Base-by-base conservation (phyloP, 2,329 filamentous ascomycete genomes). In the Blastomyces gilchristii region DNA sequence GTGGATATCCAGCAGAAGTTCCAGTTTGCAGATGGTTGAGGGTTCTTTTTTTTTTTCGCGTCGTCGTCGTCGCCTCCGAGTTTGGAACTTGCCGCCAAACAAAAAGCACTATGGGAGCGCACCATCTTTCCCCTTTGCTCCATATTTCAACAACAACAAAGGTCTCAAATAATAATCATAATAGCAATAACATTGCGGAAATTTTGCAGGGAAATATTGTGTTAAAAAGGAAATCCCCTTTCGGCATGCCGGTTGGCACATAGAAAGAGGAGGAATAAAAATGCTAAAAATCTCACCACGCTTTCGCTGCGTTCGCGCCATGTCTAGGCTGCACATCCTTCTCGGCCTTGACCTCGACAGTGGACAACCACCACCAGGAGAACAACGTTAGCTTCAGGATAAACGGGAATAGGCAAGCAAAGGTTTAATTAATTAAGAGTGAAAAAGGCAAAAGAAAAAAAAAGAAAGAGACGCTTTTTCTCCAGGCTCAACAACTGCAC, bases 321-420 rank as follows among this genome's bases (percentile, higher is more conserved):
- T 58, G 11, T 49, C 57, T 25, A 9, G 8, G 41, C 41, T 59
- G 39, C 43, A 34, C 41, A n/a, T 34, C 28, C 16, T 47, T 47
- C 8, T 14, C 5, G 39, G 39, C 22, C 25, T 45, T 47, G 41
- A 59, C 22, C 16, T 28, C 39, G 39, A 34, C 18, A 45, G 22
- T n/a, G 39, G 57, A 47, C 9, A 49, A 25, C 14, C 57, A 59
- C 54, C 57, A 47, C 41, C 57, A 47, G 28, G 37, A 12, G 57
- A 49, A 47, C 25, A 47, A n/a, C 28, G 57, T 59, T 59, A 59
- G 57, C 57, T 59, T 59, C 25, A 34, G 18, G 28, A 49, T 59
- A 54, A 28, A 59, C 8, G 11, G 41, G 43, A 37, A 47, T 59
- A 49, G 39, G 14, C 25, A 31, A 39, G n/a, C 37, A 39, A 39